Conservation (phyloP, 2,329 filamentous ascomycete species). For the Sclerotinia nivalis region DNA sequence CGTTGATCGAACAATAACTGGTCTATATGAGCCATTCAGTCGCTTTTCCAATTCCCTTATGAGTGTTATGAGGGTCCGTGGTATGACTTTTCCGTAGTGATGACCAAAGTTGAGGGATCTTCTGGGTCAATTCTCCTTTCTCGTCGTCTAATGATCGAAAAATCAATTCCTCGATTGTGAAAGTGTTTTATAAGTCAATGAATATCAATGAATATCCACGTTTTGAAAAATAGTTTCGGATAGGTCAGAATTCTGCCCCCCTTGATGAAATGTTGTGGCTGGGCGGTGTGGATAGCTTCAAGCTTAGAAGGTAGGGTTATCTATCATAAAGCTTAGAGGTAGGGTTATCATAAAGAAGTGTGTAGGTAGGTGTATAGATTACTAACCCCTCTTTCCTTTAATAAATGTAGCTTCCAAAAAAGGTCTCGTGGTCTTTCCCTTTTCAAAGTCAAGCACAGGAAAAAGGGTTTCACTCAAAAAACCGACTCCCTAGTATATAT, state of each 20-base stretch:
- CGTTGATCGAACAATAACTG: conserved; percentile 35
- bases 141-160: too few relatives aligned
- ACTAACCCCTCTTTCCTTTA: background rate
- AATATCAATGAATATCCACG: conserved; percentile 11
- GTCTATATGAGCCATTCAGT: conserved; percentile 38
- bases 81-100: background rate
- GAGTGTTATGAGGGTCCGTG: background rate
- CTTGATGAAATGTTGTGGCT: background rate
- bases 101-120: background rate
- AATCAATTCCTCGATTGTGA: background rate
- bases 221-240: conserved; percentile 5
- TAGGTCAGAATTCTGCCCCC: conserved; percentile 13
- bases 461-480: background rate
- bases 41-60: conserved; percentile 8
- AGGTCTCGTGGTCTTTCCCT: background rate
- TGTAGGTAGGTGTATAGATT: background rate
- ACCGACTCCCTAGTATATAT: background rate
- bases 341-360: background rate
- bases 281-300: conserved; percentile 13
- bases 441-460: background rate
- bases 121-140: background rate
- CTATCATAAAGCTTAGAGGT: background rate
- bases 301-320: background rate
- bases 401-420: background rate
- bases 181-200: conserved; percentile 3